Conservation (phyloP, 192 early-diverging fungal species). For the Geranomyces michiganensis region DNA sequence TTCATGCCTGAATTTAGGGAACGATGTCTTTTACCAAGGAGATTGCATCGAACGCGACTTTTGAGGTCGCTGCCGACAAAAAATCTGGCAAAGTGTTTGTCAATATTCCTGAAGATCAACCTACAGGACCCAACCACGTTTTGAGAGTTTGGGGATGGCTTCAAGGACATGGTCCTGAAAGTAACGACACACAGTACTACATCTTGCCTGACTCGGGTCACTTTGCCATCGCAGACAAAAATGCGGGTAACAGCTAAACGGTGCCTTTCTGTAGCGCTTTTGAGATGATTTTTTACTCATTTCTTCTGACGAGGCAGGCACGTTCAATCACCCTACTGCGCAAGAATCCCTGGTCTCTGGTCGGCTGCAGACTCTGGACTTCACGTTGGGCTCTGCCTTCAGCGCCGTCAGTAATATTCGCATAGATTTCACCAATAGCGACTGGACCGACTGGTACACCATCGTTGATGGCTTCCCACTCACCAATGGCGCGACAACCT, state of each 20-base stretch:
- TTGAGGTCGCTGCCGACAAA: not conserved
- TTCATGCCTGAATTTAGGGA: conserved; percentile 16
- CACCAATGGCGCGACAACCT: not conserved
- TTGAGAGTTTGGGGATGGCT: conserved; percentile 25
- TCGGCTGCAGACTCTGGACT: conserved; percentile 14
- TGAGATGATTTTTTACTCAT: too few relatives aligned
- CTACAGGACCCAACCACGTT: conserved; percentile 14
- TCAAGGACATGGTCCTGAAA: not conserved
- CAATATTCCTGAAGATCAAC: not conserved
- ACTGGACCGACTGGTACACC: conserved; percentile 14
- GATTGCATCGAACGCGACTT: conserved; percentile 10
- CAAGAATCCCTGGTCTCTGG: not conserved
- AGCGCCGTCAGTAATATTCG: conserved; percentile 7
- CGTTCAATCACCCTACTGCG: too few relatives aligned
- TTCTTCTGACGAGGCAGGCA: too few relatives aligned
- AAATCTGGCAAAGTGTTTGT: not conserved
- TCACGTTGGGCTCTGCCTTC: conserved; percentile 22
- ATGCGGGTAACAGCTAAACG: conserved; percentile 14
- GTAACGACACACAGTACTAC: not conserved
- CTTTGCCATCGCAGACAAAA: conserved; percentile 20
- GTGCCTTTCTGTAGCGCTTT: too few relatives aligned
- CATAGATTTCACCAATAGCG: conserved; percentile 19
- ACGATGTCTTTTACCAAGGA: not conserved
- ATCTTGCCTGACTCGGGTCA: conserved; percentile 7
- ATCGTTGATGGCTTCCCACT: conserved; percentile 7